Percentiles rank a stretch among this genome's conserved stretches.
phyloP scores from a whole-genome alignment of 176 grass and related monocot species.

The Secale cereale region DNA sequence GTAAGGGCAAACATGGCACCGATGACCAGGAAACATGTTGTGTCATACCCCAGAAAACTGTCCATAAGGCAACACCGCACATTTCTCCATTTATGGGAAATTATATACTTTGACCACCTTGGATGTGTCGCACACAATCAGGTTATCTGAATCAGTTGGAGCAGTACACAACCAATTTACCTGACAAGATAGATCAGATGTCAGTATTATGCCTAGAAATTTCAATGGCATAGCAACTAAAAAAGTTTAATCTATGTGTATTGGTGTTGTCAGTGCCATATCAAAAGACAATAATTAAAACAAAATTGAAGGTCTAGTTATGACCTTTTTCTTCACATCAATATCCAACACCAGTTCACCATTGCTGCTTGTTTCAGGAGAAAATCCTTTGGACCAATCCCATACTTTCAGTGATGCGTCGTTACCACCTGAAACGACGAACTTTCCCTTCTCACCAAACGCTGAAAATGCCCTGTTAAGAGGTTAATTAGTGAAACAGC shows the following conservation, averaged over 20 bases:
- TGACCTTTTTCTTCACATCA: constrained; percentile 83
- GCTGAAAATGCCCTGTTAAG: constrained; percentile 78
- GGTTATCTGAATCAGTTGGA: constrained; percentile 78
- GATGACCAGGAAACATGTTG: background rate
- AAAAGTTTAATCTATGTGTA: background rate
- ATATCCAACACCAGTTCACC: constrained; percentile 61
- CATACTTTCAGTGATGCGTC: constrained; percentile 86
- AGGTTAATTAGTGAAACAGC: constrained; percentile 28
- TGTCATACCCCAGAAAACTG: background rate
- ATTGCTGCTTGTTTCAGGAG: constrained; percentile 50
- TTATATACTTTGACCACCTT: constrained; percentile 82
- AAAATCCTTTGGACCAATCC: constrained; percentile 85
- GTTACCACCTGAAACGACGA: constrained; percentile 91
- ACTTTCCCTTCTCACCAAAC: constrained; percentile 86
- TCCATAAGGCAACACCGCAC: background rate
- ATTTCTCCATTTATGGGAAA: constrained; percentile 33
- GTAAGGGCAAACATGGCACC: background rate
- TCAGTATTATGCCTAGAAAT: constrained; percentile 1
- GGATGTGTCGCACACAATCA: constrained; percentile 87
- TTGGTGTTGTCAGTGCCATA: background rate
- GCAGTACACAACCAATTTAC: constrained; percentile 90
- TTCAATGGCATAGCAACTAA: background rate
- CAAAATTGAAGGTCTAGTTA: constrained; percentile 11
- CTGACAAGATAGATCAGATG: constrained; percentile 37
- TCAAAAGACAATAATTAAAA: background rate